phyloP scores from a whole-genome alignment of 805 yeast genomes.

The Lachancea cidri region DNA sequence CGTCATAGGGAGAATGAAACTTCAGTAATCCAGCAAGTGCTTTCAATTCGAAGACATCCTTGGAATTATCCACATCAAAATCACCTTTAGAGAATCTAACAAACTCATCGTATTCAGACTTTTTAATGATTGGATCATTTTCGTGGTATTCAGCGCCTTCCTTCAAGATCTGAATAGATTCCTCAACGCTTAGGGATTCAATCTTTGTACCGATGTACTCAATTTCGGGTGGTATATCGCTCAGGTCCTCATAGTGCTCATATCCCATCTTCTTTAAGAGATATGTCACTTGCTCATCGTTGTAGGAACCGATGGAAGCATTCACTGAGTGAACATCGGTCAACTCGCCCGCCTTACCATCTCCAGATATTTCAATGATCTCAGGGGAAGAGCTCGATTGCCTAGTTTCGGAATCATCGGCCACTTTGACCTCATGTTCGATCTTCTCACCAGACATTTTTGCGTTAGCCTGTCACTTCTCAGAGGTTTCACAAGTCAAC shows the following conservation, averaged over 20 bases:
- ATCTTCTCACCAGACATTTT: background rate
- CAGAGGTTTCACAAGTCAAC: background rate
- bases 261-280: background rate
- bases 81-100: constrained; percentile 25
- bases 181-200: constrained; percentile 32
- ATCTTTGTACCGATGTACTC: constrained; percentile 40
- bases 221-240: constrained; percentile 13
- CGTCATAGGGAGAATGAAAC: constrained; percentile 56
- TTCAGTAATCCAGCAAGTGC: constrained; percentile 35
- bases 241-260: background rate
- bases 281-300: background rate
- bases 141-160: constrained; percentile 38
- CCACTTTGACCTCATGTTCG: too few species aligned
- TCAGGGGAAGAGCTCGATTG: background rate
- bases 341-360: too few species aligned
- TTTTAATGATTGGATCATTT: constrained; percentile 46
- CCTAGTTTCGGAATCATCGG: too few species aligned
- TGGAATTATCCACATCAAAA: constrained; percentile 17
- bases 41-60: constrained; percentile 24
- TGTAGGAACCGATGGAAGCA: background rate
- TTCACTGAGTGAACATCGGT: too few species aligned
- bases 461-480: background rate
- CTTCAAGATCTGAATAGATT: constrained; percentile 38
- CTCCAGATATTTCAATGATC: background rate
- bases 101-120: constrained; percentile 34